phyloP scores from a whole-genome alignment of 1,139 yeast species.

The Candida sp. region DNA sequence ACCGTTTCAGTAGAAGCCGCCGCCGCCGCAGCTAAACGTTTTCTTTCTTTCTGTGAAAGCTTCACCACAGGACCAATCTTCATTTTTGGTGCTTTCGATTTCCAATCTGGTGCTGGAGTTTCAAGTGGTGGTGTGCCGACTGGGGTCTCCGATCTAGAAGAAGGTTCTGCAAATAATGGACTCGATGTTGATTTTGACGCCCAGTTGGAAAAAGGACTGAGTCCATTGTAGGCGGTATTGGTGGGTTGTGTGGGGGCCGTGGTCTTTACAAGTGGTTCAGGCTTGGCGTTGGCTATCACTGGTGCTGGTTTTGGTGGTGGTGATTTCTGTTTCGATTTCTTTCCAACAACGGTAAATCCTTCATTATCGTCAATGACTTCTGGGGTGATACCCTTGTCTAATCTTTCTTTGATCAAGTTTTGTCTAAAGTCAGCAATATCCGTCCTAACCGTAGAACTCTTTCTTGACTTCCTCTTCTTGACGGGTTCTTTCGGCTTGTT shows the following conservation, averaged over 20 bases:
- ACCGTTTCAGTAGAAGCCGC: not conserved
- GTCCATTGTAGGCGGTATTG: slow-evolving; percentile 15
- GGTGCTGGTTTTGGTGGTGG: slow-evolving; percentile 12
- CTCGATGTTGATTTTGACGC: slow-evolving; percentile 18
- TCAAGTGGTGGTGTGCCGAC: not conserved
- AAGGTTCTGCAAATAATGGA: not conserved
- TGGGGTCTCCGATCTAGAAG: not conserved
- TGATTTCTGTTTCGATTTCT: slow-evolving; percentile 22
- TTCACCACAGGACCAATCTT: slow-evolving; percentile 40
- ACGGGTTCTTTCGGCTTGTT: slow-evolving; percentile 18
- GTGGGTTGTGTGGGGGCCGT: slow-evolving; percentile 3
- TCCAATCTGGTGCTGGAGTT: slow-evolving; percentile 9
- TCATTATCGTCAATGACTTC: slow-evolving; percentile 31
- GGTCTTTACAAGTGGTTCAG: not conserved
- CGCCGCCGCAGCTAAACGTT: slow-evolving; percentile 26
- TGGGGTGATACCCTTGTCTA: slow-evolving; percentile 22
- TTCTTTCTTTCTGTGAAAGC: slow-evolving; percentile 58
- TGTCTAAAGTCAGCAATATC: slow-evolving; percentile 30
- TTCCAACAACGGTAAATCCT: slow-evolving; percentile 35
- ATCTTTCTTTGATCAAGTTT: slow-evolving; percentile 3
- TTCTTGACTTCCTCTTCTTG: slow-evolving; percentile 29
- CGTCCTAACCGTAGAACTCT: slow-evolving; percentile 24
- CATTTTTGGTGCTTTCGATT: slow-evolving; percentile 23
- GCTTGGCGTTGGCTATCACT: not conserved
- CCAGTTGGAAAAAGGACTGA: slow-evolving; percentile 38